phyloP scores from a whole-genome alignment of 2,329 filamentous ascomycete species.

The Graphilbum fragrans region DNA sequence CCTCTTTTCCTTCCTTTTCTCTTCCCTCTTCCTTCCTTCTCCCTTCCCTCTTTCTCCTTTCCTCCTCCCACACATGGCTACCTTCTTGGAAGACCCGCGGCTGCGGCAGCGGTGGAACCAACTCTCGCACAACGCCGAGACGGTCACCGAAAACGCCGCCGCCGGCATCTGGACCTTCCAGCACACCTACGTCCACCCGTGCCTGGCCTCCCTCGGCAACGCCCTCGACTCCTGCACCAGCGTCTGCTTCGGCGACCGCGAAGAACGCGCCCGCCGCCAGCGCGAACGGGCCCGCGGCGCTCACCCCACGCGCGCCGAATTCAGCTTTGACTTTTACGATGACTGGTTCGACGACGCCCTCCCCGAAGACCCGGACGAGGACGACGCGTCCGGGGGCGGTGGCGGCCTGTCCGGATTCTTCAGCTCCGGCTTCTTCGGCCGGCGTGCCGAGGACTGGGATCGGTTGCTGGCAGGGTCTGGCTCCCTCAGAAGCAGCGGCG shows the following conservation, averaged over 20 bases:
- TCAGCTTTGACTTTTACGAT: constrained; percentile 94
- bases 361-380: constrained; percentile 62
- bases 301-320: constrained; percentile 53
- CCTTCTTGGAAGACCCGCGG: constrained; percentile 67
- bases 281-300: constrained; percentile 48
- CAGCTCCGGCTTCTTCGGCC: constrained; percentile 49
- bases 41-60: background rate
- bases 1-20: background rate
- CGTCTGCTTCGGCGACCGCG: constrained; percentile 57
- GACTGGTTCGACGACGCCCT: constrained; percentile 68
- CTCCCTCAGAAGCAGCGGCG: constrained; percentile 22
- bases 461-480: constrained; percentile 63
- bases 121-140: constrained; percentile 70
- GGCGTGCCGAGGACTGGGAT: constrained; percentile 65
- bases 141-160: constrained; percentile 82
- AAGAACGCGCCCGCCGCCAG: constrained; percentile 59
- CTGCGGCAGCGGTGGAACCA: constrained; percentile 90
- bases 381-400: background rate
- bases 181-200: constrained; percentile 75
- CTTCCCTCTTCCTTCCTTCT: background rate
- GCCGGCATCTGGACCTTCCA: constrained; percentile 82
- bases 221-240: constrained; percentile 62
- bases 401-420: constrained; percentile 21
- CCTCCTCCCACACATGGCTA: constrained; percentile 25
- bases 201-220: constrained; percentile 53